Base-by-base conservation (phyloP, 2,329 filamentous ascomycete species). In the Fusarium sp. region DNA sequence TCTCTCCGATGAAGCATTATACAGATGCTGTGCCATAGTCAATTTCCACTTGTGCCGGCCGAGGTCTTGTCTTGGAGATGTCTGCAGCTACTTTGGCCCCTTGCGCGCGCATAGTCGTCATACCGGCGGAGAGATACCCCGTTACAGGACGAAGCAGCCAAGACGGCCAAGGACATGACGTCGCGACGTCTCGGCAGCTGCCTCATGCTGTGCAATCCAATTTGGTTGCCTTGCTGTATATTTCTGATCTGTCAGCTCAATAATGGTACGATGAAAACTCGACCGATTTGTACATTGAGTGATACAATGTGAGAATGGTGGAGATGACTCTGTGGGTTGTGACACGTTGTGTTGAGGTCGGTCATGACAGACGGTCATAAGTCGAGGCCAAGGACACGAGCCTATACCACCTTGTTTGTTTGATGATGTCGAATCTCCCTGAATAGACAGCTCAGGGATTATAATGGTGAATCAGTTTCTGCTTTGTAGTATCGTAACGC, bases 1-100 rank as follows among this genome's bases (percentile, higher is more conserved):
- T 43, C 50, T 63, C 49, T 62, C 50, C 58, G 50, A 63, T 44
- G n/a, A 24, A 49, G 22, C 26, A 58, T 63, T 35, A 43, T 56
- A 33, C 39, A 51, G 46, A 33, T 68, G 32, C 43, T 56, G 60
- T 48, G 40, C 30, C 33, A 46, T 46, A 24, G 32, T 24, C 30
- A 13, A 47, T 17, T n/a, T 24, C 22, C 19, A 28, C 22, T 40
- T 40, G 48, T 13, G 53, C 61, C 46, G 40, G 51, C 22, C 37
- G 6, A 6, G 13, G 20, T 19, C 15, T 6, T 46, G 49, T 46
- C 37, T 50, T 47, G 32, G 39, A 62, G 43, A 37, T 33, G 35
- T 62, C 28, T 47, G 40, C 39, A 62, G 46, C 30, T 40, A 30
- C 44, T 48, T 62, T 56, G 51, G 43, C 26, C 32, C 19, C 30